Evolutionary conservation across 148 eudicot species (phyloP).

Genomic region (Diospyros kaki): DNA sequence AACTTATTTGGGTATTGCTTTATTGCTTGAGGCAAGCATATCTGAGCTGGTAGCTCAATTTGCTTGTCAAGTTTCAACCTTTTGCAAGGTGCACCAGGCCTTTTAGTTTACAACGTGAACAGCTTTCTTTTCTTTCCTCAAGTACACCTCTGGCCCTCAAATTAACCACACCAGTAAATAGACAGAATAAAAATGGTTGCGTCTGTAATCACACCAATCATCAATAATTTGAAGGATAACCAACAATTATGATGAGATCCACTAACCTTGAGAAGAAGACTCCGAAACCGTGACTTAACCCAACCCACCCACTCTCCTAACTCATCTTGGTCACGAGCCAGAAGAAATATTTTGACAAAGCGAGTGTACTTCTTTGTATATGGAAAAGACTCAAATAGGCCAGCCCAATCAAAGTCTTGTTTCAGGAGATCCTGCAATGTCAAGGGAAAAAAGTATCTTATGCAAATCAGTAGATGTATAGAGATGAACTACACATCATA

Average conservation of each 20-base stretch:
- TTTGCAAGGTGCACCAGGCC: neutral
- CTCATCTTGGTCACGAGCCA: conserved; percentile 29
- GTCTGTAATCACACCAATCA: neutral
- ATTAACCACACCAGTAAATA: conserved; percentile 2
- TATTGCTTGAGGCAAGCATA: neutral
- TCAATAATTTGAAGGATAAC: no score
- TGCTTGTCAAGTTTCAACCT: neutral
- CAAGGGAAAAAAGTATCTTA: conserved; percentile 6
- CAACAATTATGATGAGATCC: neutral
- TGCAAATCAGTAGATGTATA: neutral
- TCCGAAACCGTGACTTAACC: conserved; percentile 51
- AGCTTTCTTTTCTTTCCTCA: neutral
- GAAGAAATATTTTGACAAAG: conserved; percentile 44
- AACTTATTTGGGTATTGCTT: neutral
- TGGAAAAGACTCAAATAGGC: conserved; percentile 43
- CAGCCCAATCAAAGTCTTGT: conserved; percentile 41
- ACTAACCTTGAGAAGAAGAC: conserved; percentile 48
- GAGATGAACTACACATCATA: neutral
- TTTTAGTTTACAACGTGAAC: neutral
- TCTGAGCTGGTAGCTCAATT: neutral
- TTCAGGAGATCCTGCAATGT: conserved; percentile 30
- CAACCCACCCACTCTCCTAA: conserved; percentile 56
- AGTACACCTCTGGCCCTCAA: neutral
- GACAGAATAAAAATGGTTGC: neutral
- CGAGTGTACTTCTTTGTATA: conserved; percentile 33